Evolutionary conservation across 164 flowering plant genomes (phyloP), one percentile per base, ranked within the genome.

Genomic region (Magnolia sinica): DNA sequence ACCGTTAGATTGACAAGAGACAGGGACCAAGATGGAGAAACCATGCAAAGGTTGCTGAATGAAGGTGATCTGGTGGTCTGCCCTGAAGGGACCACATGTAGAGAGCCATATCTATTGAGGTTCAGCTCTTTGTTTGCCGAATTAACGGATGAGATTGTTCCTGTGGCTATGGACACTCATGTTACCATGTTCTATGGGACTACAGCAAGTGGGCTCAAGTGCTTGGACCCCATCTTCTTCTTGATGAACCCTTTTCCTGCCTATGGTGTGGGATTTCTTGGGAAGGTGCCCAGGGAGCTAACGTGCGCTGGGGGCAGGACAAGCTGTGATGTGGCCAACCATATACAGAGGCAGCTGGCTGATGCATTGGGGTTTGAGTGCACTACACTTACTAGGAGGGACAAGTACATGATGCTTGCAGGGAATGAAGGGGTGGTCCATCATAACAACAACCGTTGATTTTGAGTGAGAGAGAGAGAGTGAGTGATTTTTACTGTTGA

Each of bases 71-170:
- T 95, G 8, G 95, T 90, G 80, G 95, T 95, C 0, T 92, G 97
- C 73, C 98, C 98, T 2, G 98, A 95, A 82, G 98, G 98, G 18
- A 95, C 98, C 22, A 92, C 98, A 11, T 95, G 98, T 68, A 85
- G 98, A 52, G 97, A 92, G 85, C 98, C 98, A 0, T 95, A 93
- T 67, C 58, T 95, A 50, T 51, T 93, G 76, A 88, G 98, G 76
- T 92, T 92, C 68, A 93, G 98, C 76, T 82, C 98, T 0, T 58
- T 93, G 64, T 95, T 95, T 78, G 97, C 95, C 0, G 98, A 95
- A 73, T 45, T 90, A 31, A 82, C 93, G 0, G 94, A 93, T 67
- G 91, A 90, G 68, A 93, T 93, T 9, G 93, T 95, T 11, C 98
- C 98, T 0, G 97, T 95, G 23, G 98, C 98, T 0, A 76, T 89